Percentiles rank a stretch among this genome's conserved stretches.
Evolutionary conservation across 192 early-diverging fungal species (phyloP).

Genomic region (Backusella liffmaniae): DNA sequence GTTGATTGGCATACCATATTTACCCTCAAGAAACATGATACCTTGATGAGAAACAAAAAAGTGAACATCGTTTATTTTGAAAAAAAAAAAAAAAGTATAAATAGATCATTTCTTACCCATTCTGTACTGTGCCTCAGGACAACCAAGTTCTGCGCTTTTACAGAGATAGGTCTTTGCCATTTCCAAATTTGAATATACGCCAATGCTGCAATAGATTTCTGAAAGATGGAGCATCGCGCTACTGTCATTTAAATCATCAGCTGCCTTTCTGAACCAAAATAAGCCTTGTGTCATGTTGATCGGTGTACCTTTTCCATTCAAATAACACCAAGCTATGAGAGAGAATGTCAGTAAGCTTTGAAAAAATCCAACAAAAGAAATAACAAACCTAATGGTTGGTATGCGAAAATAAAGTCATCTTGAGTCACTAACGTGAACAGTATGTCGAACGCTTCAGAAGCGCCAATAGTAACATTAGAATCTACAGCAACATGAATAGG

Average conservation of each 20-base stretch:
- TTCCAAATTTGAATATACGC: background rate
- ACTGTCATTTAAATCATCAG: slow-evolving; percentile 26
- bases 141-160: slow-evolving; percentile 16
- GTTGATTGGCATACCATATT: slow-evolving; percentile 4
- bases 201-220: slow-evolving; percentile 5
- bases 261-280: slow-evolving; percentile 31
- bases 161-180: slow-evolving; percentile 11
- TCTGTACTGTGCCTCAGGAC: slow-evolving; percentile 23
- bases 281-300: slow-evolving; percentile 17
- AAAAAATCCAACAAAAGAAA: background rate
- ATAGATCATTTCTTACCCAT: slow-evolving; percentile 11
- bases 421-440: background rate
- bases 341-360: background rate
- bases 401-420: slow-evolving; percentile 2
- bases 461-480: background rate
- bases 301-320: slow-evolving; percentile 21
- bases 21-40: slow-evolving; percentile 3
- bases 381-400: background rate
- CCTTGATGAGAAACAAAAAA: background rate
- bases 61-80: no score
- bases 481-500: background rate
- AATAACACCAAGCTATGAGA: slow-evolving; percentile 27
- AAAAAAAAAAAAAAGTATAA: background rate
- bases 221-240: slow-evolving; percentile 20
- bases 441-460: background rate